phyloP scores from a whole-genome alignment of 2,329 filamentous ascomycete genomes.

The Epichloe coenophiala region DNA sequence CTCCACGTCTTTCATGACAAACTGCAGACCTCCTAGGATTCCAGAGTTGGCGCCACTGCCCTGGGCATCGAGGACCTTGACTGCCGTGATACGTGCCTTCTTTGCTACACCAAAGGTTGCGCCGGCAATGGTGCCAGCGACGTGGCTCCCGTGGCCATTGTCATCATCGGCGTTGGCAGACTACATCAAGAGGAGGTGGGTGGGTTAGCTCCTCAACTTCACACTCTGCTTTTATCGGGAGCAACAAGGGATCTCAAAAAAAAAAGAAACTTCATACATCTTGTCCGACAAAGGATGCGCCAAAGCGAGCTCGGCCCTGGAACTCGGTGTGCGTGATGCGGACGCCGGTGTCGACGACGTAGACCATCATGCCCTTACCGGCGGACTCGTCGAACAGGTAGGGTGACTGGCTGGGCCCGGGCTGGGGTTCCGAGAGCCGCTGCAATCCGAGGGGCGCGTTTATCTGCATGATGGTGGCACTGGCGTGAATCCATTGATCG shows the following conservation, averaged over 20 bases:
- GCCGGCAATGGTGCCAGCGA: slow-evolving; percentile 47
- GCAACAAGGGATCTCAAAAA: slow-evolving; percentile 4
- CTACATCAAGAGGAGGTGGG: neutral
- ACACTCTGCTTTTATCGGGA: neutral
- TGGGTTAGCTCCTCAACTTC: neutral
- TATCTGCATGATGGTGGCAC: slow-evolving; percentile 33
- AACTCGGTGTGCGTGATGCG: slow-evolving; percentile 40
- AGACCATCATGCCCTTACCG: slow-evolving; percentile 44
- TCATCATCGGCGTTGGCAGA: slow-evolving; percentile 29
- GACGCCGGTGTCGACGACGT: slow-evolving; percentile 55
- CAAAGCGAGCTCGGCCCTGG: slow-evolving; percentile 39
- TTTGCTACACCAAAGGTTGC: slow-evolving; percentile 50
- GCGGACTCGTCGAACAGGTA: slow-evolving; percentile 37
- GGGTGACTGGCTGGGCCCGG: slow-evolving; percentile 12
- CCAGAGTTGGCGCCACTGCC: slow-evolving; percentile 23
- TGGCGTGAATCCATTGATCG: slow-evolving; percentile 33
- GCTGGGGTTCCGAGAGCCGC: slow-evolving; percentile 33
- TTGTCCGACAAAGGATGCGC: slow-evolving; percentile 36
- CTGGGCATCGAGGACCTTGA: slow-evolving; percentile 45
- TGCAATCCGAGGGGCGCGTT: slow-evolving; percentile 40
- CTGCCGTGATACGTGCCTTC: slow-evolving; percentile 36
- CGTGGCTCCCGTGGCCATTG: slow-evolving; percentile 52
- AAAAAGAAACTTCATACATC: slow-evolving; percentile 19
- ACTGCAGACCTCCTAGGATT: slow-evolving; percentile 47
- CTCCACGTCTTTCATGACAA: slow-evolving; percentile 32